Conservation (phyloP, 2,329 filamentous ascomycete species). For the Didymella arachidicola region DNA sequence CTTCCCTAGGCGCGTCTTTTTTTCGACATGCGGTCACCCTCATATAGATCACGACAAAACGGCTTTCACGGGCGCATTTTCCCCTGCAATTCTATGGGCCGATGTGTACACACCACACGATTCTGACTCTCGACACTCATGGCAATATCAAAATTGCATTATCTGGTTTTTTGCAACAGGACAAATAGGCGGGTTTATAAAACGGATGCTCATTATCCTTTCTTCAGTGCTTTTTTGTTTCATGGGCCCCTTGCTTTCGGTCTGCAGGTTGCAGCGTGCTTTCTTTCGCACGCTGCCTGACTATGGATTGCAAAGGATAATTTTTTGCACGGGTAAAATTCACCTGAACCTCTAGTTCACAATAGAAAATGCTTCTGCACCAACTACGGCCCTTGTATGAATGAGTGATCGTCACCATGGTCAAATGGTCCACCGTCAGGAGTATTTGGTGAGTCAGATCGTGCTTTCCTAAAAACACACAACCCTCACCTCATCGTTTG, state of each 20-base stretch:
- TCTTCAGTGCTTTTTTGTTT: slow-evolving; percentile 1
- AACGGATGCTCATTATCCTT: slow-evolving; percentile 5
- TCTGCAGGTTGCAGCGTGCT: background rate
- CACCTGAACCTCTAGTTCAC: background rate
- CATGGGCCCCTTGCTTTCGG: slow-evolving; percentile 1
- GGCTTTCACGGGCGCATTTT: background rate
- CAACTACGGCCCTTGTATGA: background rate
- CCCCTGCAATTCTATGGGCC: background rate
- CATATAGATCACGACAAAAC: slow-evolving; percentile 15
- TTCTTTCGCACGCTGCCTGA: background rate
- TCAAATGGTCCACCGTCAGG: too few relatives aligned
- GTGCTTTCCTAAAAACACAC: slow-evolving; percentile 7
- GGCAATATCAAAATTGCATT: background rate
- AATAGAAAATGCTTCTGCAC: slow-evolving; percentile 9
- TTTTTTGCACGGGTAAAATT: background rate
- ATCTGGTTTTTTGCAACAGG: background rate
- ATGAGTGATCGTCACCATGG: background rate
- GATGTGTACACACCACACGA: background rate
- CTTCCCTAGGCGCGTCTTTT: background rate
- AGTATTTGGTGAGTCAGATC: background rate
- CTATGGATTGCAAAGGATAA: background rate
- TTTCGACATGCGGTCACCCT: background rate
- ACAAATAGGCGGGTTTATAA: slow-evolving; percentile 4
- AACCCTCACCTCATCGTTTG: slow-evolving; percentile 3
- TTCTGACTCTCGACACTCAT: background rate